phyloP scores from a whole-genome alignment of 176 grass and related monocot genomes.

The Eremochloa ophiuroides region DNA sequence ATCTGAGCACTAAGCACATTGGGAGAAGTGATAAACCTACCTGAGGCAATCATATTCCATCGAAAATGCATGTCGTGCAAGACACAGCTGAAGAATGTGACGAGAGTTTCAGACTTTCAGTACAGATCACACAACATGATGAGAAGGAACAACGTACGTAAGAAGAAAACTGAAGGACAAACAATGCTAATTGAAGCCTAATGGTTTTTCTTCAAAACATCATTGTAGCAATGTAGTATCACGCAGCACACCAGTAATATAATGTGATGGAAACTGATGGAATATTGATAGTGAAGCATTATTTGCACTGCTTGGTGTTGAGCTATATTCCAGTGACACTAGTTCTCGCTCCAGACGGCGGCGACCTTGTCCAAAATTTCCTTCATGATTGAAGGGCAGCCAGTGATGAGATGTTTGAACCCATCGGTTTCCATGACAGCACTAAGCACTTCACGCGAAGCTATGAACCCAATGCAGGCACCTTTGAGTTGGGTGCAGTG shows the following conservation, averaged over 20 bases:
- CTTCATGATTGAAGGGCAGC: constrained; percentile 1
- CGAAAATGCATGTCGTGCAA: neutral
- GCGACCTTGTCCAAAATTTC: constrained; percentile 8
- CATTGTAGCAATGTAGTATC: neutral
- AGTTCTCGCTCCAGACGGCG: no score
- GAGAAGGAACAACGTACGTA: neutral
- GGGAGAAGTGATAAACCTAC: no score
- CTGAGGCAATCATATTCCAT: neutral
- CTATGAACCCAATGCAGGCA: constrained; percentile 13
- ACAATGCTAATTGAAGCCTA: neutral
- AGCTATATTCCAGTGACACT: no score
- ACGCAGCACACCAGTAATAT: neutral
- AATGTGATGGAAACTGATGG: no score
- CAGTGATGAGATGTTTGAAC: constrained; percentile 13
- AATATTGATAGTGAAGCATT: no score
- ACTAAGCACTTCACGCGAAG: neutral
- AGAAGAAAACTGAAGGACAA: neutral
- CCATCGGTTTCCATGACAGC: neutral
- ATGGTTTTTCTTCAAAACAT: neutral
- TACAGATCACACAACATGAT: neutral
- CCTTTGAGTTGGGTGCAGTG: neutral
- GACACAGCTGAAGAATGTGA: neutral
- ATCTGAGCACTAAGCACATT: neutral
- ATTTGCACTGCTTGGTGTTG: no score
- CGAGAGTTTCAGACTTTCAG: neutral